Evolutionary conservation across 1,139 yeast genomes (phyloP).

Genomic region (Suhomyces anneliseae): DNA sequence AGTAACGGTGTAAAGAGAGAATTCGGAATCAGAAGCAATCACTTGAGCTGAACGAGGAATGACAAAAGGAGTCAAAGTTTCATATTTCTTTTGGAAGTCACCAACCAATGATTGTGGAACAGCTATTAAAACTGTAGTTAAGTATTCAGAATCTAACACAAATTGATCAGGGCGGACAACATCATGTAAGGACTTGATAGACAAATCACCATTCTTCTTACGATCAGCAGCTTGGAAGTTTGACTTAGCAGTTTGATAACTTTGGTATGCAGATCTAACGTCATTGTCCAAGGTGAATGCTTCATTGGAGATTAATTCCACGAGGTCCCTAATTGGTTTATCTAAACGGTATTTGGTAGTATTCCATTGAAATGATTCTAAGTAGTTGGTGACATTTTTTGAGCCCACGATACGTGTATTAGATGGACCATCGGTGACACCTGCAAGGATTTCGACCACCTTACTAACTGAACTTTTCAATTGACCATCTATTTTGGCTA

Average conservation of each 20-base stretch:
- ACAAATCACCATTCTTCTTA: conserved; percentile 88
- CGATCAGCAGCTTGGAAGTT: conserved; percentile 86
- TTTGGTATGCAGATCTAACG: conserved; percentile 66
- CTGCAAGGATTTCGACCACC: conserved; percentile 66
- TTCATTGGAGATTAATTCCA: conserved; percentile 68
- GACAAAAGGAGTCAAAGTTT: conserved; percentile 74
- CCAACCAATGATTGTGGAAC: conserved; percentile 68
- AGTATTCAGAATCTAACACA: conserved; percentile 80
- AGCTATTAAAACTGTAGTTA: conserved; percentile 79
- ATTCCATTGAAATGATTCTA: conserved; percentile 84
- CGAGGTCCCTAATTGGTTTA: conserved; percentile 75
- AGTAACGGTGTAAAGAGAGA: conserved; percentile 70
- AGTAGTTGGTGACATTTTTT: conserved; percentile 55
- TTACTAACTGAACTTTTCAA: conserved; percentile 68
- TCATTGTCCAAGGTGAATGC: conserved; percentile 82
- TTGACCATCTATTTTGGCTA: conserved; percentile 76
- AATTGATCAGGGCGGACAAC: conserved; percentile 83
- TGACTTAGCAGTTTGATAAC: conserved; percentile 79
- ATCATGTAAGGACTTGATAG: conserved; percentile 87
- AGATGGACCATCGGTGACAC: conserved; percentile 44
- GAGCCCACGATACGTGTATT: conserved; percentile 39
- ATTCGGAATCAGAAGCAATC: conserved; percentile 74
- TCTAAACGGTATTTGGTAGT: conserved; percentile 82
- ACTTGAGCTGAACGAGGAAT: conserved; percentile 86
- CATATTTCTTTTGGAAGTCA: conserved; percentile 70